These are phyloP conservation scores for Colletotrichum kahawae DNA, from an alignment of 2,329 filamentous ascomycete species.

Conservation along the genomic window DNA sequence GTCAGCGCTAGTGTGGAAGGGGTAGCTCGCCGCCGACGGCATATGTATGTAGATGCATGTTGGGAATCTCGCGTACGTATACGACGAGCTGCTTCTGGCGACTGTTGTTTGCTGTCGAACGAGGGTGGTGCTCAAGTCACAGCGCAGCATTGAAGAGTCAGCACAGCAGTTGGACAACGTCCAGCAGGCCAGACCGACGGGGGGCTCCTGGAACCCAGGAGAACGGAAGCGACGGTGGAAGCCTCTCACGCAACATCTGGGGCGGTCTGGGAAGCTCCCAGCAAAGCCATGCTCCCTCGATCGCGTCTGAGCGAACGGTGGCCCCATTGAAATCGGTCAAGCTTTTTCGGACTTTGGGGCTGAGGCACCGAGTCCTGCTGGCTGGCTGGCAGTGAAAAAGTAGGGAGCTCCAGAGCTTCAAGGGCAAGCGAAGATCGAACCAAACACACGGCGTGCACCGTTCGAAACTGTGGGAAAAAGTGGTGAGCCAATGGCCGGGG, in stretches of 20 bases:
- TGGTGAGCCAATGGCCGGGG: not conserved
- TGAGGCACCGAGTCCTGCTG: not conserved
- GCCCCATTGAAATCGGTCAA: not conserved
- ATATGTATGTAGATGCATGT: not conserved
- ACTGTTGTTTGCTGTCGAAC: not conserved
- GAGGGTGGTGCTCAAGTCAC: not conserved
- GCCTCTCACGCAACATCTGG: not conserved
- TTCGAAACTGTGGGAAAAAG: not conserved
- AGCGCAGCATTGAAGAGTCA: not conserved
- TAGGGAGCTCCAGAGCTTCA: not conserved
- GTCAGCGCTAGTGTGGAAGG: not conserved
- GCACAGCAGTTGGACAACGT: not conserved
- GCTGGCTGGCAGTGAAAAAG: not conserved
- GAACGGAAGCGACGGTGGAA: not conserved
- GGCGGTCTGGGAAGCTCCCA: not conserved
- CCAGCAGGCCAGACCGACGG: not conserved
- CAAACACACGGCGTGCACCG: not conserved
- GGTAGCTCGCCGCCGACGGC: not conserved
- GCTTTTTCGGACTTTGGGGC: not conserved
- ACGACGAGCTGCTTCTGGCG: not conserved
- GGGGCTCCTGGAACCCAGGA: not conserved
- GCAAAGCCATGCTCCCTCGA: not conserved
- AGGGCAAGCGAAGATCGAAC: not conserved
- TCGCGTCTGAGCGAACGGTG: not conserved
- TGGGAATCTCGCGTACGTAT: not conserved